Conservation (phyloP, 1,139 yeast genomes). For the Hyphopichia pseudoburtonii region DNA sequence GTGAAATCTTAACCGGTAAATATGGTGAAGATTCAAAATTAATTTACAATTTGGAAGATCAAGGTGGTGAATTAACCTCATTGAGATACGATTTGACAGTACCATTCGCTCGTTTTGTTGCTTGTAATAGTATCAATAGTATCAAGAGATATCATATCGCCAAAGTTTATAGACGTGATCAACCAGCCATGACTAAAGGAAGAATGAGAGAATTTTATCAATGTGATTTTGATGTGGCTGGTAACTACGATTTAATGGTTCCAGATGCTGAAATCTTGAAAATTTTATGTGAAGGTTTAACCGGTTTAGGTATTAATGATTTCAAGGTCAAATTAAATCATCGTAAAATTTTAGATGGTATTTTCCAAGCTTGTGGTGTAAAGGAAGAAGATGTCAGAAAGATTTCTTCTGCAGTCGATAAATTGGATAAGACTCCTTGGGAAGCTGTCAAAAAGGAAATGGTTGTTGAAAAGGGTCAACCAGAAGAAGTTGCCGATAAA, state of each 20-base stretch:
- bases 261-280: conserved; percentile 91
- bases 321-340: conserved; percentile 92
- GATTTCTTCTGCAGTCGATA: conserved; percentile 93
- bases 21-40: conserved; percentile 97
- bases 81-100: conserved; percentile 95
- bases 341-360: conserved; percentile 93
- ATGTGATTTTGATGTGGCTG: conserved; percentile 97
- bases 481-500: conserved; percentile 87
- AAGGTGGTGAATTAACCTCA: conserved; percentile 96
- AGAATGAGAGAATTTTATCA: conserved; percentile 99
- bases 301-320: conserved; percentile 78
- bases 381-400: conserved; percentile 90
- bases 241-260: conserved; percentile 87
- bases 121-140: conserved; percentile 84
- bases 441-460: conserved; percentile 88
- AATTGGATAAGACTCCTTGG: conserved; percentile 95
- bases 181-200: conserved; percentile 99
- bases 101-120: conserved; percentile 95
- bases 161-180: conserved; percentile 96
- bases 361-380: conserved; percentile 93
- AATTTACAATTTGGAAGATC: conserved; percentile 93
- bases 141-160: conserved; percentile 97
- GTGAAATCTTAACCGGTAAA: conserved; percentile 94
- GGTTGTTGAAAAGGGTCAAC: conserved; percentile 84
- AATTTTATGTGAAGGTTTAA: conserved; percentile 79